These are phyloP conservation scores for Colletotrichum lupini DNA, from an alignment of 2,329 filamentous ascomycete species.

Conservation along the genomic window DNA sequence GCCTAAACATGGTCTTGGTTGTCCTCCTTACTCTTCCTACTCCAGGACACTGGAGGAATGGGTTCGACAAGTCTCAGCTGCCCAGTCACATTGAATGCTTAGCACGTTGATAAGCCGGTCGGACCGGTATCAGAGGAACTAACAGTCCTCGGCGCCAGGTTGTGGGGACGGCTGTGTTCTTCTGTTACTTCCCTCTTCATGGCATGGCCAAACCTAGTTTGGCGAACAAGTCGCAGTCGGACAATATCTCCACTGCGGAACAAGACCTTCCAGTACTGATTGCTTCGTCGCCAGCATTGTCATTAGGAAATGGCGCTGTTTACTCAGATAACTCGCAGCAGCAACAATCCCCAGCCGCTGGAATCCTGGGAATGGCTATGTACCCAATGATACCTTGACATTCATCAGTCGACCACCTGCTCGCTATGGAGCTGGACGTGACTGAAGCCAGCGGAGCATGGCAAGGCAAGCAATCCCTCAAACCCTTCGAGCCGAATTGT, in stretches of 20 bases:
- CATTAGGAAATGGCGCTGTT: neutral
- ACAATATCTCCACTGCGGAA: conserved; percentile 1
- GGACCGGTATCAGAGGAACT: conserved; percentile 23
- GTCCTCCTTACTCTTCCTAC: neutral
- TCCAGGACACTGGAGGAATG: neutral
- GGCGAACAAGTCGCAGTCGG: neutral
- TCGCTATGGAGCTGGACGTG: neutral
- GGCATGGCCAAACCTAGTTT: conserved; percentile 1
- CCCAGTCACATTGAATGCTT: conserved; percentile 11
- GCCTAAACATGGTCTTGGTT: neutral
- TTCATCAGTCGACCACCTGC: no score
- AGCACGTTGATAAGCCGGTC: conserved; percentile 18
- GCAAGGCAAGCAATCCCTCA: no score
- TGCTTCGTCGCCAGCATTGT: neutral
- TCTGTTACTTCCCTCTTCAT: neutral
- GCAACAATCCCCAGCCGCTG: neutral
- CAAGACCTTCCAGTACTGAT: neutral
- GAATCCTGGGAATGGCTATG: neutral
- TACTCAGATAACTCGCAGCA: conserved; percentile 27
- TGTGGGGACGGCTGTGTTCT: conserved; percentile 9
- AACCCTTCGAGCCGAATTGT: neutral
- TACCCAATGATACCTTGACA: no score
- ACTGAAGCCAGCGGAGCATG: no score
- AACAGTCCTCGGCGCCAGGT: neutral
- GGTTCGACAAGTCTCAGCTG: conserved; percentile 17